These are phyloP conservation scores for Fusarium sublunatum DNA, from an alignment of 2,329 filamentous ascomycete species.

Conservation along the genomic window DNA sequence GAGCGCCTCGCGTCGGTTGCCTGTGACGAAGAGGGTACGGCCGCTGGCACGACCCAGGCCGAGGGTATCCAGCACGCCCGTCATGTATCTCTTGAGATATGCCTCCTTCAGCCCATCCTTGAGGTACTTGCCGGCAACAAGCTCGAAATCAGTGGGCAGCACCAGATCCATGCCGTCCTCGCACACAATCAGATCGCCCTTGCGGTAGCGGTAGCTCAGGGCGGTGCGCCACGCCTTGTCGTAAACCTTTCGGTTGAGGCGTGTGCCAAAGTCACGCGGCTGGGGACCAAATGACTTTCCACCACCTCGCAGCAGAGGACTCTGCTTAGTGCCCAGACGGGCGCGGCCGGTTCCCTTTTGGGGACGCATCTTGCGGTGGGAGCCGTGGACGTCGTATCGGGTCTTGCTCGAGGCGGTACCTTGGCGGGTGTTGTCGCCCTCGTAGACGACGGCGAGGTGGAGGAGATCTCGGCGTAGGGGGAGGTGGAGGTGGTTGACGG, in stretches of 20 bases:
- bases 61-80: slow-evolving; percentile 76
- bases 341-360: slow-evolving; percentile 90
- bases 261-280: slow-evolving; percentile 88
- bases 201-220: slow-evolving; percentile 88
- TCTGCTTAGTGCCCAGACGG: slow-evolving; percentile 83
- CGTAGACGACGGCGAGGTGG: slow-evolving; percentile 90
- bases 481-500: slow-evolving; percentile 83
- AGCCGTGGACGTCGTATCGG: slow-evolving; percentile 84
- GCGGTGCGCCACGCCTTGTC: slow-evolving; percentile 96
- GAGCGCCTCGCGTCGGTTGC: slow-evolving; percentile 68
- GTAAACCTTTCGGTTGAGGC: slow-evolving; percentile 88
- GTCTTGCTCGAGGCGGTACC: slow-evolving; percentile 88
- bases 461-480: slow-evolving; percentile 92
- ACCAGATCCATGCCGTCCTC: slow-evolving; percentile 79
- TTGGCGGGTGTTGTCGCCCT: slow-evolving; percentile 87
- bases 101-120: slow-evolving; percentile 63
- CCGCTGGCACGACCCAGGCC: slow-evolving; percentile 74
- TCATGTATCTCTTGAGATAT: slow-evolving; percentile 71
- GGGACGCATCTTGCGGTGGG: slow-evolving; percentile 80
- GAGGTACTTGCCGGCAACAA: slow-evolving; percentile 56
- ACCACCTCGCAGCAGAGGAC: slow-evolving; percentile 83
- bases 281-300: slow-evolving; percentile 92
- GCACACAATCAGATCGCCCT: slow-evolving; percentile 87
- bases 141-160: slow-evolving; percentile 62
- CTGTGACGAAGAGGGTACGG: slow-evolving; percentile 80